Evolutionary conservation across 2,329 filamentous ascomycete species (phyloP).

Genomic region (Chrysoporthe austroafricana): DNA sequence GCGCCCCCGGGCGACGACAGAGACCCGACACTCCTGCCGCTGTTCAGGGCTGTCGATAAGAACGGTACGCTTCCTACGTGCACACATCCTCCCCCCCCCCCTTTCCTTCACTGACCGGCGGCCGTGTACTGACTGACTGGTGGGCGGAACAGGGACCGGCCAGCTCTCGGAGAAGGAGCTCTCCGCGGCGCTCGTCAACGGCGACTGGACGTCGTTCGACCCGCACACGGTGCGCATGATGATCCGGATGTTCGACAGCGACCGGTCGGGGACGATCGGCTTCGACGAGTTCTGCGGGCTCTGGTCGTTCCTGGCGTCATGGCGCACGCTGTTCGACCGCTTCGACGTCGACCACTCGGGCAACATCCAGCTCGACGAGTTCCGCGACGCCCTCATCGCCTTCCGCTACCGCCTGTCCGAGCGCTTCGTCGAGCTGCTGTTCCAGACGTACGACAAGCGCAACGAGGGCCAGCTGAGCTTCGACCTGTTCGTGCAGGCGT

Average conservation of each 20-base stretch:
- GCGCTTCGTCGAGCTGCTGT: constrained; percentile 82
- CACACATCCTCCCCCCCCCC: not conserved
- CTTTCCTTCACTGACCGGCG: too few relatives aligned
- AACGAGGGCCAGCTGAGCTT: constrained; percentile 78
- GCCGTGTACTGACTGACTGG: constrained; percentile 4
- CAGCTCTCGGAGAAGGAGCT: constrained; percentile 86
- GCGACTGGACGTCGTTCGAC: constrained; percentile 93
- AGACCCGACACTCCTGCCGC: constrained; percentile 76
- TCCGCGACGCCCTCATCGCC: constrained; percentile 84
- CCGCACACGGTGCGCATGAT: constrained; percentile 95
- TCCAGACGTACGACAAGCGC: constrained; percentile 85
- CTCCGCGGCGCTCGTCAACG: constrained; percentile 89
- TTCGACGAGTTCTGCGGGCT: constrained; percentile 96
- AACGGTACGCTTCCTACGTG: constrained; percentile 56
- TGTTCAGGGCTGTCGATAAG: constrained; percentile 92
- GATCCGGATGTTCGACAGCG: constrained; percentile 98
- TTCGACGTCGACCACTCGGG: constrained; percentile 89
- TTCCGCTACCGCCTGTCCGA: constrained; percentile 92
- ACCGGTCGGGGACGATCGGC: constrained; percentile 84
- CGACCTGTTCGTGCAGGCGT: constrained; percentile 96
- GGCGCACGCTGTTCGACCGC: constrained; percentile 92
- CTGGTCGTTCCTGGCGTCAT: constrained; percentile 94
- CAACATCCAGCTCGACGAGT: constrained; percentile 84
- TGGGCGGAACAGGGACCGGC: constrained; percentile 62
- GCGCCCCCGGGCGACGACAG: constrained; percentile 52